Evolutionary conservation across 208 protist species (phyloP).

Genomic region (Leishmania tropica): DNA sequence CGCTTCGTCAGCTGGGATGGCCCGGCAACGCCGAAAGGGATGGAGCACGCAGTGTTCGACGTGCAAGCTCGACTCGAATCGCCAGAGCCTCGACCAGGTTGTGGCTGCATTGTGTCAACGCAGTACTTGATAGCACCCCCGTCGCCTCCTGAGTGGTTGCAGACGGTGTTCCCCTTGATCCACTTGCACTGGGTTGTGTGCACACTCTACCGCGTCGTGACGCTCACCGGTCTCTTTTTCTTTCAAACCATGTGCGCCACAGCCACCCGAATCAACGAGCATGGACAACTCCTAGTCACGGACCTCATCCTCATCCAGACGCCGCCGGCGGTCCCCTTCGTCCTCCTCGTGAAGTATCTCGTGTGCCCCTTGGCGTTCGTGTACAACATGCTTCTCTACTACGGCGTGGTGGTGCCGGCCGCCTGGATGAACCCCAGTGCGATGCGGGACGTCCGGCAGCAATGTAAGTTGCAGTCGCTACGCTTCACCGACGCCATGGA

Average conservation of each 20-base stretch:
- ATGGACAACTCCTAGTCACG: conserved; percentile 68
- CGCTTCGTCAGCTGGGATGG: conserved; percentile 27
- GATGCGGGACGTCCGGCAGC: conserved; percentile 55
- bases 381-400: conserved; percentile 72
- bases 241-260: conserved; percentile 52
- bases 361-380: conserved; percentile 57
- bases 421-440: conserved; percentile 67
- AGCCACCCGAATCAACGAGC: conserved; percentile 67
- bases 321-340: conserved; percentile 84
- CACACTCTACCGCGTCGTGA: conserved; percentile 59
- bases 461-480: conserved; percentile 35
- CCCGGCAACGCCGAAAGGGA: neutral
- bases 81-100: conserved; percentile 12
- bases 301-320: conserved; percentile 79
- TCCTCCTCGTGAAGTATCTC: conserved; percentile 75
- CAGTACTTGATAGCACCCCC: conserved; percentile 42
- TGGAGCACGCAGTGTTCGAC: conserved; percentile 17
- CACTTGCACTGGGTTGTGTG: conserved; percentile 62
- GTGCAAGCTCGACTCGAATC: conserved; percentile 24
- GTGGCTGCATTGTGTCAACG: conserved; percentile 36
- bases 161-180: conserved; percentile 47
- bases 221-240: conserved; percentile 42
- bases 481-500: neutral
- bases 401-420: conserved; percentile 68
- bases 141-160: conserved; percentile 59